phyloP scores from a whole-genome alignment of 345 rosid species.

The Eutrema yunnanense region DNA sequence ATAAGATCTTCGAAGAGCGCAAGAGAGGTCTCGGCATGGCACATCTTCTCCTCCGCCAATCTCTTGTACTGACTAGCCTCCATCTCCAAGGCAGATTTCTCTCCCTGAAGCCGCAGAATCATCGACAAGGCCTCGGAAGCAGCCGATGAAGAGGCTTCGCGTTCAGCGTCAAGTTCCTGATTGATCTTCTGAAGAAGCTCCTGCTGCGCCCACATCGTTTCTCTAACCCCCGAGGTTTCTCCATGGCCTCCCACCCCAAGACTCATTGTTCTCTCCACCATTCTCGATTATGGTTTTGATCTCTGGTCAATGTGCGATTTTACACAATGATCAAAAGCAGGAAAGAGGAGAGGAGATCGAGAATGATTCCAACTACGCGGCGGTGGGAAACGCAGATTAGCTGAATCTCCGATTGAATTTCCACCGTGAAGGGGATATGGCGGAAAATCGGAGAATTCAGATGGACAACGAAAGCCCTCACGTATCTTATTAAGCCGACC shows the following conservation, averaged over 20 bases:
- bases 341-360: not conserved
- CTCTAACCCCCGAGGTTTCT: conserved; percentile 41
- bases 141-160: conserved; percentile 74
- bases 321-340: not conserved
- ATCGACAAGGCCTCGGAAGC: conserved; percentile 78
- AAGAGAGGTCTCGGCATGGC: conserved; percentile 74
- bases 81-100: conserved; percentile 69
- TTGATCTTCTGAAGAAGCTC: conserved; percentile 70
- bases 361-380: not conserved
- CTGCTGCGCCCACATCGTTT: conserved; percentile 64
- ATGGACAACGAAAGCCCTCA: not conserved
- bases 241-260: conserved; percentile 31
- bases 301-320: not conserved
- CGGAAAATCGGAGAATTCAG: conserved; percentile 1
- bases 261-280: conserved; percentile 40
- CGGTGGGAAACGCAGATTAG: not conserved
- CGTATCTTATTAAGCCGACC: not conserved
- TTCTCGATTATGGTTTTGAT: conserved; percentile 1
- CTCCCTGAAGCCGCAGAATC: conserved; percentile 84
- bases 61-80: conserved; percentile 91
- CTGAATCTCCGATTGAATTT: conserved; percentile 7
- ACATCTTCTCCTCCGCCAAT: conserved; percentile 73
- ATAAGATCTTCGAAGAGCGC: conserved; percentile 66
- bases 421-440: not conserved
- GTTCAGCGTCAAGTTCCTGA: conserved; percentile 68